Evolutionary conservation across 306 rosid species (phyloP).

Genomic region (Quercus variabilis): DNA sequence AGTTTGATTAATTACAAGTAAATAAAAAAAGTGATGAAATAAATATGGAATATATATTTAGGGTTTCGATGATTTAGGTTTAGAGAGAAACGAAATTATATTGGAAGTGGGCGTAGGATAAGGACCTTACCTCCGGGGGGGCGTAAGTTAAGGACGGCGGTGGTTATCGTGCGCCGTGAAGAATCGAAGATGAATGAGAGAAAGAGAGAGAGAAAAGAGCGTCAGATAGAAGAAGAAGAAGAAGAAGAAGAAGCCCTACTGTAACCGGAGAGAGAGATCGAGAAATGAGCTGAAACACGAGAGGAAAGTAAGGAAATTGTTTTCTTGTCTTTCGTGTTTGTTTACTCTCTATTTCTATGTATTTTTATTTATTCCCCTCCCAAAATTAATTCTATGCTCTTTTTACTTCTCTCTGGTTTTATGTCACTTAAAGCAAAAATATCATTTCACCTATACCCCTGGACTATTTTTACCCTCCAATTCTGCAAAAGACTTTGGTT

Average conservation of each 20-base stretch:
- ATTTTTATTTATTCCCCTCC: conserved; percentile 16
- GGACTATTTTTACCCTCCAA: too few species aligned
- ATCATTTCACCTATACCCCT: too few species aligned
- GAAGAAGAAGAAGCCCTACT: conserved; percentile 39
- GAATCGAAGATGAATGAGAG: conserved; percentile 15
- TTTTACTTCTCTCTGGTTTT: too few species aligned
- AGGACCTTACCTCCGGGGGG: conserved; percentile 22
- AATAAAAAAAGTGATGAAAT: neutral
- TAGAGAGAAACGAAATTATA: conserved; percentile 1
- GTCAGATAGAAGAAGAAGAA: conserved; percentile 18
- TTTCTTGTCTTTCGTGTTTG: conserved; percentile 19
- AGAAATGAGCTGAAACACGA: conserved; percentile 11
- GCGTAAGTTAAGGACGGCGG: conserved; percentile 36
- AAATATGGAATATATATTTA: conserved; percentile 1
- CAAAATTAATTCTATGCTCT: too few species aligned
- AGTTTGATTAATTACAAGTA: neutral
- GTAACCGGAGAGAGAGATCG: conserved; percentile 22
- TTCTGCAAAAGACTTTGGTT: too few species aligned
- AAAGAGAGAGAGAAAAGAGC: neutral
- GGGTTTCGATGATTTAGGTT: conserved; percentile 29
- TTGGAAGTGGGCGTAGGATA: conserved; percentile 1
- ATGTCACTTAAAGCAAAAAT: too few species aligned
- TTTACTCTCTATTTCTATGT: conserved; percentile 3
- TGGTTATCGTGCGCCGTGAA: conserved; percentile 34
- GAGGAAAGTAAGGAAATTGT: conserved; percentile 19